Percentiles rank a stretch among this genome's conserved stretches.
phyloP scores from a whole-genome alignment of 1,139 yeast genomes.

The Scheffersomyces titani region DNA sequence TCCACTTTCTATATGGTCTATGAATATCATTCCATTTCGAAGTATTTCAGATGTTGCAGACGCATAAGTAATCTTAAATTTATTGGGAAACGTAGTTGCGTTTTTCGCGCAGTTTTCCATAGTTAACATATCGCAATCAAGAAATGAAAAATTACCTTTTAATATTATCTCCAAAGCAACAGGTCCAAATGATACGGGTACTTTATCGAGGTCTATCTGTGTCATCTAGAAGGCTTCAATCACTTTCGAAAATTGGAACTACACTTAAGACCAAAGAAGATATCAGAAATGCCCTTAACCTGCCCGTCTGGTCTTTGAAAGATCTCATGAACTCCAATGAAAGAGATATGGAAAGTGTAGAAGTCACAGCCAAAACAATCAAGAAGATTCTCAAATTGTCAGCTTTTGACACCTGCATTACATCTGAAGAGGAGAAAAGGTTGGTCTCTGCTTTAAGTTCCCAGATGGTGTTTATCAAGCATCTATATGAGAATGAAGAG shows the following conservation, averaged over 20 bases:
- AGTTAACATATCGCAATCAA: not conserved
- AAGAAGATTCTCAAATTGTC: conserved; percentile 43
- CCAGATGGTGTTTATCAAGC: conserved; percentile 49
- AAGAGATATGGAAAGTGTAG: conserved; percentile 5
- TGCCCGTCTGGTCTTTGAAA: conserved; percentile 32
- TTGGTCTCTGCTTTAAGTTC: conserved; percentile 35
- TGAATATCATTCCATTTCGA: not conserved
- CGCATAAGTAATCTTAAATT: too few relatives aligned
- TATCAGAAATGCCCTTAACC: conserved; percentile 11
- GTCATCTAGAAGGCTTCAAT: not conserved
- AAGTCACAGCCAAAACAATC: conserved; percentile 20
- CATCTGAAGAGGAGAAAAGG: conserved; percentile 22
- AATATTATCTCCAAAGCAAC: not conserved
- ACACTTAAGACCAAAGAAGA: not conserved
- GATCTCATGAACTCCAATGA: conserved; percentile 18
- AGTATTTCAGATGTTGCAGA: too few relatives aligned
- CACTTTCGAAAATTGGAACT: not conserved
- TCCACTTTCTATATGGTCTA: not conserved
- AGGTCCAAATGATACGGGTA: not conserved
- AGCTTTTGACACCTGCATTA: conserved; percentile 37
- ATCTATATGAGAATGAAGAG: conserved; percentile 31
- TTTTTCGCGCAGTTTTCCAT: not conserved
- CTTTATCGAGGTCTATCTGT: not conserved
- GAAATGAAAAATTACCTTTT: not conserved
- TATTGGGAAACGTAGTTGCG: too few relatives aligned